Evolutionary conservation across 176 grass and related monocot species (phyloP).

Genomic region (Aegilops sharonensis): DNA sequence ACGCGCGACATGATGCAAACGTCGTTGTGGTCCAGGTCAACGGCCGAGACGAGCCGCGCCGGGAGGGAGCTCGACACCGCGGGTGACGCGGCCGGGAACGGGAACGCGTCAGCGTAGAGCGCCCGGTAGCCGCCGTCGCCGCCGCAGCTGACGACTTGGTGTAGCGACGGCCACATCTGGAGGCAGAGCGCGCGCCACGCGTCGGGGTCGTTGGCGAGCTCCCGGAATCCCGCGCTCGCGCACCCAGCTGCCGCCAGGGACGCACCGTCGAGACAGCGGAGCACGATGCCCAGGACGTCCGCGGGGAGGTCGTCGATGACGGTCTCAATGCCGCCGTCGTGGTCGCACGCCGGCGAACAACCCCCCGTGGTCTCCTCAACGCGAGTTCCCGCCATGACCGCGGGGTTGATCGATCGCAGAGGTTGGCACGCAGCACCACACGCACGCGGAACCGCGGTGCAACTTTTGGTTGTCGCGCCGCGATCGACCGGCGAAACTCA

Average conservation of each 20-base stretch:
- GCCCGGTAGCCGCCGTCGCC: slow-evolving; percentile 17
- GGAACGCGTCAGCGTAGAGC: slow-evolving; percentile 55
- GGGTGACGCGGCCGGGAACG: slow-evolving; percentile 36
- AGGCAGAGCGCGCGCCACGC: slow-evolving; percentile 65
- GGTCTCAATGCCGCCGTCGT: background rate
- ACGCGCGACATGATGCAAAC: slow-evolving; percentile 46
- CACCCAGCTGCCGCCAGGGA: slow-evolving; percentile 55
- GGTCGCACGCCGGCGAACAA: background rate
- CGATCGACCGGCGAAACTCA: background rate
- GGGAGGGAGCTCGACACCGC: background rate
- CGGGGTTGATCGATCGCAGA: background rate
- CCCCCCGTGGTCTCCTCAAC: background rate
- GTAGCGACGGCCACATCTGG: slow-evolving; percentile 60
- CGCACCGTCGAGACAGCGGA: slow-evolving; percentile 57
- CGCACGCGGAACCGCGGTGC: background rate
- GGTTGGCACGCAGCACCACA: background rate
- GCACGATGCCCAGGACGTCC: slow-evolving; percentile 47
- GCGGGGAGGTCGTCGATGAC: slow-evolving; percentile 60
- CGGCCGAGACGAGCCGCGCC: slow-evolving; percentile 49
- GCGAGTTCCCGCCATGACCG: background rate
- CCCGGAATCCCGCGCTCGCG: slow-evolving; percentile 39
- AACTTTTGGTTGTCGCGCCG: background rate
- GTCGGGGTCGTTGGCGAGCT: slow-evolving; percentile 42
- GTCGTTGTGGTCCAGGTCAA: slow-evolving; percentile 52
- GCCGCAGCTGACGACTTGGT: background rate